Percentiles rank a stretch among this genome's conserved stretches.
phyloP scores from a whole-genome alignment of 2,329 filamentous ascomycete species.

The Aquanectria penicillioides region DNA sequence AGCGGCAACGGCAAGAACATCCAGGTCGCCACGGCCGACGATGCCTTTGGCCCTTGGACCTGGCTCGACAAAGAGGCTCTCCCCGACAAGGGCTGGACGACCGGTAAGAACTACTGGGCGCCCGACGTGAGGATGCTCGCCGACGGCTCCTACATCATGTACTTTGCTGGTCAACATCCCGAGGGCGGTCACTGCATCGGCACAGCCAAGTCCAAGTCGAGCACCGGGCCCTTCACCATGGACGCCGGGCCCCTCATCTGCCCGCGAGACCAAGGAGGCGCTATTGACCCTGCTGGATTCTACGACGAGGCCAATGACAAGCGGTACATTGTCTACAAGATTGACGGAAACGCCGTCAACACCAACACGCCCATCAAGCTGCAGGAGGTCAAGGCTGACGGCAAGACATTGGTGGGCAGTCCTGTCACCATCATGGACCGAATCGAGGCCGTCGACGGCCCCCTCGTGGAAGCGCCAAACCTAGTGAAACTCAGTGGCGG shows the following conservation, averaged over 20 bases:
- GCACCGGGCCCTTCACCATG: constrained; percentile 64
- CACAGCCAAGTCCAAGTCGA: constrained; percentile 57
- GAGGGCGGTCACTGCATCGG: constrained; percentile 66
- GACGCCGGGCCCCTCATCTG: constrained; percentile 61
- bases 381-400: constrained; percentile 59
- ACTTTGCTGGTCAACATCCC: constrained; percentile 63
- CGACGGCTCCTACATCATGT: constrained; percentile 67
- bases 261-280: constrained; percentile 62
- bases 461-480: constrained; percentile 70
- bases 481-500: constrained; percentile 57
- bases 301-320: constrained; percentile 60
- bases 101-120: constrained; percentile 66
- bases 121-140: constrained; percentile 65
- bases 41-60: constrained; percentile 59
- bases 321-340: constrained; percentile 71
- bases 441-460: constrained; percentile 53
- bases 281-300: constrained; percentile 72
- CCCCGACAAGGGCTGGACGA: constrained; percentile 65
- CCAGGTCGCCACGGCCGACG: constrained; percentile 61
- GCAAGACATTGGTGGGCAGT: constrained; percentile 61
- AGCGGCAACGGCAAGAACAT: constrained; percentile 60
- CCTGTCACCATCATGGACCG: constrained; percentile 59
- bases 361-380: constrained; percentile 66
- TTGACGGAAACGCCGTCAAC: constrained; percentile 69
- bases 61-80: constrained; percentile 64